A percentile compares a stretch with the other conserved stretches of the same genome.
Conservation (phyloP, 768 basidiomycete species). For the Pleurotus tuoliensis region DNA sequence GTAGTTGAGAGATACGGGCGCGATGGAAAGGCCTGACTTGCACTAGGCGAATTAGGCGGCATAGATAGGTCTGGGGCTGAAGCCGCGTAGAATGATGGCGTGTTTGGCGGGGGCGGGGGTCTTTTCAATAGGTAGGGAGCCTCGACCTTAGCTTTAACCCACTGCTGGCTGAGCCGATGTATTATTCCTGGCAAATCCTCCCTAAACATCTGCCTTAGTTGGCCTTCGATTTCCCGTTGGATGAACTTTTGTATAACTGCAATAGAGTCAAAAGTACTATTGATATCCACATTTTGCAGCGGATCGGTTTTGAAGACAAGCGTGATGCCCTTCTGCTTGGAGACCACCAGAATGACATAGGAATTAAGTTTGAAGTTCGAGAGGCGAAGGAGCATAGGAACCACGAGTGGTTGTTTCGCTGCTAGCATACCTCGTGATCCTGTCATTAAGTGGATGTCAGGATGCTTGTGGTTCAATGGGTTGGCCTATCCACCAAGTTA, state of each 20-base stretch:
- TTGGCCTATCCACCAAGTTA: constrained; percentile 62
- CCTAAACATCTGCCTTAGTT: constrained; percentile 96
- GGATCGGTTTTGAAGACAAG: constrained; percentile 99
- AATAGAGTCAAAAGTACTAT: constrained; percentile 96
- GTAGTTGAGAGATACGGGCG: not conserved
- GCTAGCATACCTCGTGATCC: constrained; percentile 87
- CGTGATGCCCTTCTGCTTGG: constrained; percentile 96
- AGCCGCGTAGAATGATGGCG: constrained; percentile 31
- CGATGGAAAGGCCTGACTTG: constrained; percentile 21
- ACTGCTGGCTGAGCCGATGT: constrained; percentile 91
- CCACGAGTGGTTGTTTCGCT: constrained; percentile 91
- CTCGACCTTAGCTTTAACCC: constrained; percentile 93
- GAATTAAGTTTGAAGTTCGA: constrained; percentile 94
- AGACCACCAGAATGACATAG: constrained; percentile 96
- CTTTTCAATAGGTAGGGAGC: constrained; percentile 76
- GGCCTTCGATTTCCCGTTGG: constrained; percentile 95
- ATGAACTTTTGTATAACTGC: constrained; percentile 98
- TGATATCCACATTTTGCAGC: constrained; percentile 95
- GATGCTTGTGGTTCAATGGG: constrained; percentile 88
- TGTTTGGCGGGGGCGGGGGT: constrained; percentile 31
- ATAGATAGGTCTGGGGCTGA: constrained; percentile 38
- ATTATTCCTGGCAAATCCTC: constrained; percentile 97
- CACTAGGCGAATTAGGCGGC: constrained; percentile 17
- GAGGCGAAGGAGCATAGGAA: constrained; percentile 96
- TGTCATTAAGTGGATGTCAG: constrained; percentile 83